A percentile compares a stretch with the other conserved stretches of the same genome.
phyloP scores from a whole-genome alignment of 2,329 filamentous ascomycete genomes.

The Fusarium aywerte region DNA sequence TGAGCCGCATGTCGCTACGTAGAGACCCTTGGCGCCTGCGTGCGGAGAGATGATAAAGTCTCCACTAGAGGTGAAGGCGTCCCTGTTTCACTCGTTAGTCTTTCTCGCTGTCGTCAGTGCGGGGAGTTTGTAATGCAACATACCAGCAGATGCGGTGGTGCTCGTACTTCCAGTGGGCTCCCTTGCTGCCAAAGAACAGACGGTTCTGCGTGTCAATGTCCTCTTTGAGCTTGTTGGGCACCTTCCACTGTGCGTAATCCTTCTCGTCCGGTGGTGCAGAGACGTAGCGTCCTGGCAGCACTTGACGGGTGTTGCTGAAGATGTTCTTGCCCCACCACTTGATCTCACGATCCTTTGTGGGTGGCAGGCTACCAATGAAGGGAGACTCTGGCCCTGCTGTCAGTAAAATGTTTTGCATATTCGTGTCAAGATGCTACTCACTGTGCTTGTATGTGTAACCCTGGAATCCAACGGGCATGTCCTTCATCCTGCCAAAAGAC shows the following conservation, averaged over 20 bases:
- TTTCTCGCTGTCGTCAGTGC: not conserved
- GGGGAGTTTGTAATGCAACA: conserved; percentile 40
- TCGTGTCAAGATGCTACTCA: conserved; percentile 40
- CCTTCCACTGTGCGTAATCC: conserved; percentile 73
- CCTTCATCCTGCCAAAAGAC: conserved; percentile 57
- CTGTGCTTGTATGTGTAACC: conserved; percentile 53
- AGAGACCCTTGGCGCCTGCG: conserved; percentile 62
- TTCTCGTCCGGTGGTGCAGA: conserved; percentile 65
- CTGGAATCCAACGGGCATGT: conserved; percentile 62
- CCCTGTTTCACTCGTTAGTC: conserved; percentile 58
- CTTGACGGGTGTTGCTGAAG: conserved; percentile 65
- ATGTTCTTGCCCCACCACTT: conserved; percentile 73
- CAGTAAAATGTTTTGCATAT: conserved; percentile 46
- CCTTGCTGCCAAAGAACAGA: conserved; percentile 68
- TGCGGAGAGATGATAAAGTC: conserved; percentile 73
- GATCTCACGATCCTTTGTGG: conserved; percentile 60
- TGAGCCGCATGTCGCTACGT: conserved; percentile 71
- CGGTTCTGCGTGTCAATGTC: conserved; percentile 66
- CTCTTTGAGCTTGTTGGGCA: conserved; percentile 63
- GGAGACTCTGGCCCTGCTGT: conserved; percentile 55
- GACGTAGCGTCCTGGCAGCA: conserved; percentile 63
- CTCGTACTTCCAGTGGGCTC: conserved; percentile 66
- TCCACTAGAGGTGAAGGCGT: conserved; percentile 69
- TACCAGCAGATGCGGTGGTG: conserved; percentile 76
- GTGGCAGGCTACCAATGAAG: conserved; percentile 68